phyloP scores from a whole-genome alignment of 495 filamentous ascomycete genomes.

The Endocarpon pusillum region DNA sequence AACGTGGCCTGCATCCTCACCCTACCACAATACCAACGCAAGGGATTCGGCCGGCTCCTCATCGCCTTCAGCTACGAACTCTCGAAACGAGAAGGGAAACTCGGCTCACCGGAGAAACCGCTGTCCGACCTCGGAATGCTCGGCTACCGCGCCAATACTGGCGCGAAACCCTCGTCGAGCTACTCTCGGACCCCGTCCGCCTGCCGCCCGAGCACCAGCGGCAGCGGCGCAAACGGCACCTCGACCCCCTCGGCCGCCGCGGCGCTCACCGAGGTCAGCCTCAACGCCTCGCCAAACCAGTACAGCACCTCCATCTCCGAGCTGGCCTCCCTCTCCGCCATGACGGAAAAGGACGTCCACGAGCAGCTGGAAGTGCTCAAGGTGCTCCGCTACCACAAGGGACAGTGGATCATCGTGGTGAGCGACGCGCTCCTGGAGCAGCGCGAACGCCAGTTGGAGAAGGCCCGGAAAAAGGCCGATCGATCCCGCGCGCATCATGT shows the following conservation, averaged over 20 bases:
- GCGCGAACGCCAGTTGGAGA: slow-evolving; percentile 53
- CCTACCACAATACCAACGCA: slow-evolving; percentile 85
- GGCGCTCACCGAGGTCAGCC: neutral
- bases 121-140: slow-evolving; percentile 84
- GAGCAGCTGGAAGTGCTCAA: slow-evolving; percentile 82
- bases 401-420: slow-evolving; percentile 82
- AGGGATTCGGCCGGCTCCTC: slow-evolving; percentile 78
- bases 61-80: slow-evolving; percentile 98
- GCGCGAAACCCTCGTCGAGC: slow-evolving; percentile 80
- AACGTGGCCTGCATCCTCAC: slow-evolving; percentile 97
- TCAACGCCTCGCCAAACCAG: slow-evolving; percentile 51
- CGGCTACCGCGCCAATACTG: slow-evolving; percentile 90
- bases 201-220: slow-evolving; percentile 4
- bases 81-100: slow-evolving; percentile 82
- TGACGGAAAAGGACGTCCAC: slow-evolving; percentile 91
- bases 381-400: slow-evolving; percentile 83
- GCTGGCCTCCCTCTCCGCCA: slow-evolving; percentile 58
- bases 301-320: slow-evolving; percentile 31
- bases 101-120: slow-evolving; percentile 91
- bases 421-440: slow-evolving; percentile 63
- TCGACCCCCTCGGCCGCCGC: neutral
- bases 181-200: slow-evolving; percentile 42
- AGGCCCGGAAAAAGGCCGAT: slow-evolving; percentile 59
- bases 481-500: slow-evolving; percentile 61
- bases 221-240: slow-evolving; percentile 10